Evolutionary conservation across 768 basidiomycete species (phyloP), one percentile per base, ranked within the genome.

Genomic region (Phanerochaete sordida): DNA sequence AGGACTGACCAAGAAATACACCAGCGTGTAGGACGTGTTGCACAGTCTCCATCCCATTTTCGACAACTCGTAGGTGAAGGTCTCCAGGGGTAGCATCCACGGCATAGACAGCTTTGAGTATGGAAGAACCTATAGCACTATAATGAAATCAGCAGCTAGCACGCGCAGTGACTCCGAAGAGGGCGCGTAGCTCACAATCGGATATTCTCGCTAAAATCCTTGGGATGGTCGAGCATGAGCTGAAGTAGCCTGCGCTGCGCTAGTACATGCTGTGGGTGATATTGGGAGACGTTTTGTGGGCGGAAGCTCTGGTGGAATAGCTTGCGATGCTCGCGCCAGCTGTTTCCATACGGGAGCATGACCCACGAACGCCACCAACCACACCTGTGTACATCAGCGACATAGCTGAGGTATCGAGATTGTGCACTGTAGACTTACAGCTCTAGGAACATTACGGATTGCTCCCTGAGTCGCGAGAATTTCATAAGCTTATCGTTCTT

Each of bases 171-270:
- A 43, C 4, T 11, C 4, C 4, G 19, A 43, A 11, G 19, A 43
- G 8, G 39, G 7, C 39, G 19, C 11, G 19, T 43, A 43, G 39
- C 39, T 43, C 39, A 43, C 39, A 9, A 43, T 4, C 47, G 55
- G 1, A 57, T 13, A 46, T 57, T 24, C 26, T n/a, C 11, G 1
- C 58, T 48, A 33, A 73, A 71, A 26, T 66, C 64, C 1, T 65
- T 62, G 27, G 73, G 72, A 0, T 64, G 48, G 44, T 70, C 64
- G 13, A 70, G 53, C 21, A 75, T 56, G 16, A 59, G 63, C 11
- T 56, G 23, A 21, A 58, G 21, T 27, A 63, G 54, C 21, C 43
- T 37, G 19, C 56, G 44, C 16, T 49, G 35, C 21, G 37, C 62
- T 47, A 50, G n/a, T 6, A 16, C 30, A 26, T 53, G 27, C 21